Conservation (phyloP, 164 flowering plant genomes). For the Amborella trichopoda region DNA sequence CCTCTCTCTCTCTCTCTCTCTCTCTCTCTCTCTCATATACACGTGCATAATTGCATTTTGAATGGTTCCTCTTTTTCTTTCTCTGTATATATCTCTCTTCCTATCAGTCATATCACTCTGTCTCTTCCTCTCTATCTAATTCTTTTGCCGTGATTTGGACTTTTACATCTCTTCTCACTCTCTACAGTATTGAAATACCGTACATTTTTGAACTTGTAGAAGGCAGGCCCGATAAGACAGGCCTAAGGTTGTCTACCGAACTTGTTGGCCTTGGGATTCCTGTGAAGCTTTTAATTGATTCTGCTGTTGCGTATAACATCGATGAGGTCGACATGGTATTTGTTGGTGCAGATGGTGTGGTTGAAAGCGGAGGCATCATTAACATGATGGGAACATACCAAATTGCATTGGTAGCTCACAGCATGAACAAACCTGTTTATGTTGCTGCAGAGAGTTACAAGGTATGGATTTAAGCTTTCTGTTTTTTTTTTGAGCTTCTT, state of each 20-base stretch:
- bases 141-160: too few relatives aligned
- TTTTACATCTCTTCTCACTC: too few relatives aligned
- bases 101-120: too few relatives aligned
- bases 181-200: too few relatives aligned
- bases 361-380: conserved; percentile 94
- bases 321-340: conserved; percentile 97
- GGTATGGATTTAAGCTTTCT: too few relatives aligned
- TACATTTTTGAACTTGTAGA: conserved; percentile 36
- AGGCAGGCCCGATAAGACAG: conserved; percentile 93
- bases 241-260: conserved; percentile 79
- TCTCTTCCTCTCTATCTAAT: too few relatives aligned
- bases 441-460: conserved; percentile 99
- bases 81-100: too few relatives aligned
- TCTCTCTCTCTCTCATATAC: too few relatives aligned
- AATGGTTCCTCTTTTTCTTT: too few relatives aligned
- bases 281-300: conserved; percentile 87
- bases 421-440: conserved; percentile 92
- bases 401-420: conserved; percentile 83
- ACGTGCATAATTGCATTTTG: too few relatives aligned
- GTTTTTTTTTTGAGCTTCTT: too few relatives aligned
- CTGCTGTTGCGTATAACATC: conserved; percentile 92
- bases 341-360: conserved; percentile 97
- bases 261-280: conserved; percentile 85
- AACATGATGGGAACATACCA: conserved; percentile 99
- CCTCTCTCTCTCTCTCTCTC: too few relatives aligned